Evolutionary conservation across 2,329 filamentous ascomycete genomes (phyloP).

Genomic region (Drechslerella coelobrocha): DNA sequence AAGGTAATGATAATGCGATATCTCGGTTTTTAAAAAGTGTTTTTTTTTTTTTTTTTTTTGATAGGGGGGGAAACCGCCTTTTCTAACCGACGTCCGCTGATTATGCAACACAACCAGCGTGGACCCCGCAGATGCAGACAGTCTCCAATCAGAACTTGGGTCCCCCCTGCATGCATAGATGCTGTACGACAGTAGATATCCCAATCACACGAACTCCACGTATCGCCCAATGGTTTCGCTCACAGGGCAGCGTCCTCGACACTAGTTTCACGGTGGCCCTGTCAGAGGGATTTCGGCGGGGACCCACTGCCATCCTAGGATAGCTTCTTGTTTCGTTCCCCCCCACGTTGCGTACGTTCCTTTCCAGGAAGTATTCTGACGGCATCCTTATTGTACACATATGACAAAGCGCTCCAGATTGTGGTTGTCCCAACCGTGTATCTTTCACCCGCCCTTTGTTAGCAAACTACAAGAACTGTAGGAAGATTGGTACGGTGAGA

Average conservation of each 20-base stretch:
- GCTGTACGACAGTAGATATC: background rate
- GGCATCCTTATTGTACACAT: conserved; percentile 86
- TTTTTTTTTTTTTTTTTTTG: too few species aligned
- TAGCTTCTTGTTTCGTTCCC: conserved; percentile 51
- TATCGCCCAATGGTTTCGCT: background rate
- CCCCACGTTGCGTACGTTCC: conserved; percentile 44
- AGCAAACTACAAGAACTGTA: conserved; percentile 10
- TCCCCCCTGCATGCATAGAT: background rate
- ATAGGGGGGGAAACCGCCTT: background rate
- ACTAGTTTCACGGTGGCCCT: too few species aligned
- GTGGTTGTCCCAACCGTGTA: conserved; percentile 88
- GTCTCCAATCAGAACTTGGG: conserved; percentile 27
- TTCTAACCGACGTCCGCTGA: background rate
- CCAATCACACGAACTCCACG: conserved; percentile 1
- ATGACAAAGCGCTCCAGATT: conserved; percentile 90
- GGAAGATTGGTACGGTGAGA: background rate
- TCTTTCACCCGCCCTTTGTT: conserved; percentile 61
- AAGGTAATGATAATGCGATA: too few species aligned
- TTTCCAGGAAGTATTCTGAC: conserved; percentile 75
- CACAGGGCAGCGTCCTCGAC: too few species aligned
- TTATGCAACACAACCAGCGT: conserved; percentile 20
- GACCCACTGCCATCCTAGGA: conserved; percentile 4
- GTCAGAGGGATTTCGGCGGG: background rate
- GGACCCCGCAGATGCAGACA: conserved; percentile 17
- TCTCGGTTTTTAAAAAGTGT: too few species aligned